Conservation (phyloP, 371 early-diverging fungal genomes). For the Phascolomyces articulosus region DNA sequence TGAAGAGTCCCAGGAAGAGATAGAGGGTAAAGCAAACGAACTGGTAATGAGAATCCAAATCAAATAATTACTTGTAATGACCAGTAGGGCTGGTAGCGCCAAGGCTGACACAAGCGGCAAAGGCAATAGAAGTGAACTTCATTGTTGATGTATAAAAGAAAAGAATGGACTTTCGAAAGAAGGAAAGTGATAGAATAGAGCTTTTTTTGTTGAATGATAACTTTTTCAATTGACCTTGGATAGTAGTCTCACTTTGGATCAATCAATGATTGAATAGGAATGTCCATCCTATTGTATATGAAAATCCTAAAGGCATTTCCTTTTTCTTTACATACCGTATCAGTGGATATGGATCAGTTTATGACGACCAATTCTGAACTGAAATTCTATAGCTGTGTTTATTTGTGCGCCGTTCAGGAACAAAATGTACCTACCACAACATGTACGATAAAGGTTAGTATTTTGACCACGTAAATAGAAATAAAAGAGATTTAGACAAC, state of each 20-base stretch:
- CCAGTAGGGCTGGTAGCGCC: neutral
- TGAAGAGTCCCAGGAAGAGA: too few relatives aligned
- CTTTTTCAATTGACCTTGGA: neutral
- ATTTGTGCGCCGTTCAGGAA: too few relatives aligned
- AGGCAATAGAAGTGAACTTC: slow-evolving; percentile 1
- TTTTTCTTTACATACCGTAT: slow-evolving; percentile 5
- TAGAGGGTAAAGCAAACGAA: neutral
- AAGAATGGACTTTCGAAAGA: neutral
- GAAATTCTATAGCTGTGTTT: neutral
- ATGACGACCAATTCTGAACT: neutral
- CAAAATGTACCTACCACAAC: too few relatives aligned
- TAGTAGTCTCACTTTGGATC: neutral
- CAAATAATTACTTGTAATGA: neutral
- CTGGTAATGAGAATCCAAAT: too few relatives aligned
- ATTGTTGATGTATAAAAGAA: neutral
- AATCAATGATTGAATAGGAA: neutral
- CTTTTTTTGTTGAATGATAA: neutral
- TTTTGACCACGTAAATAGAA: too few relatives aligned
- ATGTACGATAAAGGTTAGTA: too few relatives aligned
- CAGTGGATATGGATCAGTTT: neutral
- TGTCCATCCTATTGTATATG: neutral
- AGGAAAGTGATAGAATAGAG: neutral
- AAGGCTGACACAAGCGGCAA: slow-evolving; percentile 1
- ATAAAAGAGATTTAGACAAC: too few relatives aligned
- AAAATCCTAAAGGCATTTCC: neutral